A percentile compares a stretch with the other conserved stretches of the same genome.
phyloP scores from a whole-genome alignment of 169 alveolate genomes.

The Cryptosporidium viatorum region DNA sequence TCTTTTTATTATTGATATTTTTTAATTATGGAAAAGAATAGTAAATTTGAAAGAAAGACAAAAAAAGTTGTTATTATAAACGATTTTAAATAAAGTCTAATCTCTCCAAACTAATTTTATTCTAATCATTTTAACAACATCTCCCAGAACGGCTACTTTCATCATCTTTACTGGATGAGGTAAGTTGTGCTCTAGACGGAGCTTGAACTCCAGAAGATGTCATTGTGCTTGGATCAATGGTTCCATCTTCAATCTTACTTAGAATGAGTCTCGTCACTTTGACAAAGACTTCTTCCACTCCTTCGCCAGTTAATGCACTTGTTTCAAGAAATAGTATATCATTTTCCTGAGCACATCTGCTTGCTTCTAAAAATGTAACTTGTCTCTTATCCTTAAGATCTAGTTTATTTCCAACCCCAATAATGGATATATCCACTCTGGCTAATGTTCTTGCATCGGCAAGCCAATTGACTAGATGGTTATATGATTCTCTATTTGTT shows the following conservation, averaged over 20 bases:
- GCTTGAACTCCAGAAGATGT: slow-evolving; percentile 71
- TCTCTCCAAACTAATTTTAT: neutral
- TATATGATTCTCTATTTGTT: slow-evolving; percentile 85
- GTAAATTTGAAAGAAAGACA: too few relatives aligned
- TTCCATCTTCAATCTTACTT: slow-evolving; percentile 87
- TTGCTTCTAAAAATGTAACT: slow-evolving; percentile 87
- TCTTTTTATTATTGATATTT: too few relatives aligned
- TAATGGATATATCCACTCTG: slow-evolving; percentile 84
- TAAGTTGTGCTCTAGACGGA: slow-evolving; percentile 51
- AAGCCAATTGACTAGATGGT: slow-evolving; percentile 84
- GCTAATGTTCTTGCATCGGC: slow-evolving; percentile 86
- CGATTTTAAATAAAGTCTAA: neutral
- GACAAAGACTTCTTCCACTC: slow-evolving; percentile 86
- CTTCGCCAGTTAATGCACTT: slow-evolving; percentile 92
- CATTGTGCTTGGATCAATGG: slow-evolving; percentile 75
- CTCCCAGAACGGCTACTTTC: slow-evolving; percentile 34
- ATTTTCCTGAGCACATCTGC: slow-evolving; percentile 88
- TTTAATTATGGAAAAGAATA: too few relatives aligned
- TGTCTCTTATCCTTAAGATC: slow-evolving; percentile 84
- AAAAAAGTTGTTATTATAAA: neutral
- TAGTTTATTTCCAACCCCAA: slow-evolving; percentile 86
- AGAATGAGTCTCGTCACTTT: slow-evolving; percentile 85
- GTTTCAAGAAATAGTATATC: slow-evolving; percentile 89
- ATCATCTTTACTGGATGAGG: slow-evolving; percentile 34
- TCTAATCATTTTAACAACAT: slow-evolving; percentile 15